Base-by-base conservation (phyloP, 495 filamentous ascomycete genomes). In the Podospora australis region DNA sequence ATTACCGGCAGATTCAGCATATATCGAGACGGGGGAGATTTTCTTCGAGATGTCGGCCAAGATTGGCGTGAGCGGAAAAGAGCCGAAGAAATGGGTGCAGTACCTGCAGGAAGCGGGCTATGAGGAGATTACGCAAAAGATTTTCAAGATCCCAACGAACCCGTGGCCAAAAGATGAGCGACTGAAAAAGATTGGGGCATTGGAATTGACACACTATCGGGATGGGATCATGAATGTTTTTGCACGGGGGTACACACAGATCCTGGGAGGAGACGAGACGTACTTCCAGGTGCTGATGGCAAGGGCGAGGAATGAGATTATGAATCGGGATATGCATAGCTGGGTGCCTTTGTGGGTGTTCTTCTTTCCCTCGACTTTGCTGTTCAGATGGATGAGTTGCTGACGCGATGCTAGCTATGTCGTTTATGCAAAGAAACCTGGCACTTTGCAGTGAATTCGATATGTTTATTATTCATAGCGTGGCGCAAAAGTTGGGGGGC, bases 121-220 rank as follows among this genome's bases (percentile, higher is more conserved):
- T 48, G 58, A 64, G n/a, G 65, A 78, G 11, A 65, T 78, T 2
- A 59, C 59, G 9, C 69, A 78, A 39, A 55, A 60, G 24, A 43
- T 53, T 21, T 77, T 70, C 52, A 72, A 73, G 44, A 64, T 72
- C 60, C 78, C 76, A 2, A 55, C 74, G 21, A 74, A 73, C 22
- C 69, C 76, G 8, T 81, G 79, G 79, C 55, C 75, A 0, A 68
- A 62, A 25, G 72, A 78, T 43, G 54, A 60, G 48, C 58, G 65
- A 14, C 49, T 74, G 43, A 79, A 77, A 55, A 60, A 71, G 29
- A 60, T 79, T 21, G 78, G 77, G 0, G 54, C 56, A 25, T 75
- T 71, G 64, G 55, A 60, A 44, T 58, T 63, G 54, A 40, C 38
- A n/a, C 48, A 51, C 20, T 51, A 44, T 16, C 29, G 48, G 19